These are phyloP conservation scores for Asparagopsis taxiformis DNA, from an alignment of 31 red algal genomes.

Conservation along the genomic window DNA sequence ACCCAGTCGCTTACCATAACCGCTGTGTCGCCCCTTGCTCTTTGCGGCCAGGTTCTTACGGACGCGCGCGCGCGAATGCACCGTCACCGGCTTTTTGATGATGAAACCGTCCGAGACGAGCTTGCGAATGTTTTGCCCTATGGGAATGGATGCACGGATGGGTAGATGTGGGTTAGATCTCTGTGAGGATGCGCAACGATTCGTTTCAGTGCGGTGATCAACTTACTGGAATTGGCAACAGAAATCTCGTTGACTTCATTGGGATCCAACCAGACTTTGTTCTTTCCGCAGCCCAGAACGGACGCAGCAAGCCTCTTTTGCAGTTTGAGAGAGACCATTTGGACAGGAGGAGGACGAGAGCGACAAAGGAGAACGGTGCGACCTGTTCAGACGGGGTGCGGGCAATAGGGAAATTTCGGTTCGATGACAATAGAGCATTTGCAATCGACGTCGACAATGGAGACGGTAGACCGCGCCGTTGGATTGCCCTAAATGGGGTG, in stretches of 20 bases:
- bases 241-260: conserved; percentile 97
- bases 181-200: background rate
- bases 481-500: background rate
- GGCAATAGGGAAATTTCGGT: background rate
- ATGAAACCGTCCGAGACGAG: conserved; percentile 93
- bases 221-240: conserved; percentile 98
- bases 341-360: background rate
- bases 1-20: conserved; percentile 96
- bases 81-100: conserved; percentile 94
- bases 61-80: conserved; percentile 97
- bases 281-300: conserved; percentile 87
- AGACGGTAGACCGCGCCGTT: background rate
- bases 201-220: background rate
- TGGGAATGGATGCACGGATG: background rate
- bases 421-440: background rate
- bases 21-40: conserved; percentile 97
- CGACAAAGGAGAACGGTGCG: background rate
- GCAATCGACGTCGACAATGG: conserved; percentile 3
- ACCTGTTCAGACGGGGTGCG: background rate
- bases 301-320: conserved; percentile 99
- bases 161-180: conserved; percentile 1
- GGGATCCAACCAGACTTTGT: conserved; percentile 99
- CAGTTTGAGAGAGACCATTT: conserved; percentile 91
- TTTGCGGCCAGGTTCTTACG: conserved; percentile 90
- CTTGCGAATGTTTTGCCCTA: conserved; percentile 96